These are phyloP conservation scores for Pseudopediastrum boryanum DNA, from an alignment of 139 green algal species.

Conservation along the genomic window DNA sequence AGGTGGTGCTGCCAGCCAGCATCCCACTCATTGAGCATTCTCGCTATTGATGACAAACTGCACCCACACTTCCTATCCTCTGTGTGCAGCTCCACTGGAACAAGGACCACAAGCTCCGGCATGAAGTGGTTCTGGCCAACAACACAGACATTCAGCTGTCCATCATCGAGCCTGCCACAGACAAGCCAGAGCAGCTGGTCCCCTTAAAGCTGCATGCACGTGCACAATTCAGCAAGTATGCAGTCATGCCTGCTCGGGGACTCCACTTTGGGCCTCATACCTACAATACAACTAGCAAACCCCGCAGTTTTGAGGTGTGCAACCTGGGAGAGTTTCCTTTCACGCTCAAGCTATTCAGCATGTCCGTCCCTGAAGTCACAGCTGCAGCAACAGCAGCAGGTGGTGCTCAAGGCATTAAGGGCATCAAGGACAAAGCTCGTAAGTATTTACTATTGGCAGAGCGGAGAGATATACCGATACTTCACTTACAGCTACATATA, in stretches of 20 bases:
- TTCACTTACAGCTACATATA: too few species aligned
- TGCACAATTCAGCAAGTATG: conserved; percentile 79
- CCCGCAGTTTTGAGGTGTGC: conserved; percentile 70
- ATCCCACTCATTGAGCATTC: too few species aligned
- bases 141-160: conserved; percentile 70
- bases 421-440: too few species aligned
- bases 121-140: conserved; percentile 61
- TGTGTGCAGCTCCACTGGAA: conserved; percentile 63
- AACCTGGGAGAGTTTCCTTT: conserved; percentile 81
- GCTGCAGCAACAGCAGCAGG: conserved; percentile 8
- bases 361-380: background rate
- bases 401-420: too few species aligned
- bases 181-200: conserved; percentile 48
- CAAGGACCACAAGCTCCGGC: conserved; percentile 48
- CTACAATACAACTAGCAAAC: conserved; percentile 75
- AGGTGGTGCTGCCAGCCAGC: too few species aligned
- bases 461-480: too few species aligned
- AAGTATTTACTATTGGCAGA: too few species aligned
- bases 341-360: conserved; percentile 50
- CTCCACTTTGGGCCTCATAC: conserved; percentile 80
- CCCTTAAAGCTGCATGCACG: conserved; percentile 49
- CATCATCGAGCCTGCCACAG: conserved; percentile 78
- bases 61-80: background rate
- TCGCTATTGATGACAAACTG: too few species aligned
- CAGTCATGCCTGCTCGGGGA: conserved; percentile 70